A percentile compares a stretch with the other conserved stretches of the same genome.
These are phyloP conservation scores for Tetrapisispora phaffii DNA, from an alignment of 805 yeast species.

Conservation along the genomic window DNA sequence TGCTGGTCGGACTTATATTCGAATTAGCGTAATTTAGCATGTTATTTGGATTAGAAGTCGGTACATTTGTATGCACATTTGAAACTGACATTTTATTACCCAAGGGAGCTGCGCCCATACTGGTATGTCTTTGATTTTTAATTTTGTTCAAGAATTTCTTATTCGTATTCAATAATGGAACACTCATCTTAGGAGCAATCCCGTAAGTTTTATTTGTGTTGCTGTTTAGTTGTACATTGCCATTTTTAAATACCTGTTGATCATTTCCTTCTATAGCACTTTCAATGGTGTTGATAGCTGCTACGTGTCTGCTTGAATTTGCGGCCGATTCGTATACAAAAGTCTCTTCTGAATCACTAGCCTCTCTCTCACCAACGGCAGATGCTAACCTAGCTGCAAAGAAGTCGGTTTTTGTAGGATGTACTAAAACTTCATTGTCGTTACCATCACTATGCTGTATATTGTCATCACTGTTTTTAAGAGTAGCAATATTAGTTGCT, in stretches of 20 bases:
- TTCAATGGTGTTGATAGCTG: background rate
- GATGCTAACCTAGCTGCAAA: conserved; percentile 92
- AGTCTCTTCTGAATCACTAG: conserved; percentile 86
- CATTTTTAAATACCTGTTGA: background rate
- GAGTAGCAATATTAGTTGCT: background rate
- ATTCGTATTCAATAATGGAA: conserved; percentile 22
- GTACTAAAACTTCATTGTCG: conserved; percentile 7
- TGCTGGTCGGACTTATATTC: conserved; percentile 1
- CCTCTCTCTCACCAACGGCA: conserved; percentile 83
- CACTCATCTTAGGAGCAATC: conserved; percentile 27
- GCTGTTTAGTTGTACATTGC: background rate
- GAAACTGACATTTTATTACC: background rate
- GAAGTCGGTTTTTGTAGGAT: conserved; percentile 67
- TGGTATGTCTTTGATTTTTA: conserved; percentile 26
- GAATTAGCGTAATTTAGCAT: background rate
- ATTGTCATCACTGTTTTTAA: background rate
- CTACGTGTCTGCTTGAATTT: conserved; percentile 22
- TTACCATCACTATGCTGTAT: conserved; percentile 7
- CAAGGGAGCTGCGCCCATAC: conserved; percentile 24
- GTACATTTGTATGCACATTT: conserved; percentile 4
- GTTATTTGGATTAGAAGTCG: conserved; percentile 1
- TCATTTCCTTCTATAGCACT: conserved; percentile 1
- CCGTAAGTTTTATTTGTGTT: conserved; percentile 13
- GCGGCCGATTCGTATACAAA: conserved; percentile 73
- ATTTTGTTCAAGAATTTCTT: conserved; percentile 19